These are phyloP conservation scores for Pneumocystis carinii DNA, from an alignment of 1,139 yeast genomes.

Conservation along the genomic window DNA sequence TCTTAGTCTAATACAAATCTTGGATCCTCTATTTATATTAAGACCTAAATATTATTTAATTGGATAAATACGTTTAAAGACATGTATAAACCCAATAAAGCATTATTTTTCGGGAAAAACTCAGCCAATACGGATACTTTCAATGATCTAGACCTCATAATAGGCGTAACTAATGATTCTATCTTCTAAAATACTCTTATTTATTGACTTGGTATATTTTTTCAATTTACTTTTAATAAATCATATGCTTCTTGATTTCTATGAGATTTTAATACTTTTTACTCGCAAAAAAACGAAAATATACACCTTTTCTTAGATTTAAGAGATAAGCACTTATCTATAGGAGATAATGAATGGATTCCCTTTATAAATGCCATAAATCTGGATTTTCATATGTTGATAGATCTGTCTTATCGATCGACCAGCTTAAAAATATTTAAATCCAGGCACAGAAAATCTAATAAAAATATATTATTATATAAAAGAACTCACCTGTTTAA, in stretches of 20 bases:
- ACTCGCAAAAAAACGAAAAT: background rate
- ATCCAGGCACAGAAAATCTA: background rate
- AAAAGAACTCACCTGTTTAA: no score
- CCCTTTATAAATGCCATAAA: background rate
- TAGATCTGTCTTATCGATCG: background rate
- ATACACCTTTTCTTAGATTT: background rate
- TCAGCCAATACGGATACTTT: background rate
- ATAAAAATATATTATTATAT: no score
- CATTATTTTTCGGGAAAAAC: background rate
- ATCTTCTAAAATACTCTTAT: background rate
- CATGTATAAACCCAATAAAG: background rate
- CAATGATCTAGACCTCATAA: background rate
- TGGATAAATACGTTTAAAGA: background rate
- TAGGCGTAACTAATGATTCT: background rate
- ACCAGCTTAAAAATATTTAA: background rate
- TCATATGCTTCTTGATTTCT: background rate
- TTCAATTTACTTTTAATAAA: background rate
- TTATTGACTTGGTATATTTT: background rate
- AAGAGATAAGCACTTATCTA: background rate
- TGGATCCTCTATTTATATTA: background rate
- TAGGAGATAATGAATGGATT: background rate
- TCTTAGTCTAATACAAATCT: background rate
- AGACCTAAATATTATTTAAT: background rate
- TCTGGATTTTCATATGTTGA: background rate
- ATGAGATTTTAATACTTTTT: background rate